Conservation (phyloP, 129 eudicot species). For the Apium graveolens region DNA sequence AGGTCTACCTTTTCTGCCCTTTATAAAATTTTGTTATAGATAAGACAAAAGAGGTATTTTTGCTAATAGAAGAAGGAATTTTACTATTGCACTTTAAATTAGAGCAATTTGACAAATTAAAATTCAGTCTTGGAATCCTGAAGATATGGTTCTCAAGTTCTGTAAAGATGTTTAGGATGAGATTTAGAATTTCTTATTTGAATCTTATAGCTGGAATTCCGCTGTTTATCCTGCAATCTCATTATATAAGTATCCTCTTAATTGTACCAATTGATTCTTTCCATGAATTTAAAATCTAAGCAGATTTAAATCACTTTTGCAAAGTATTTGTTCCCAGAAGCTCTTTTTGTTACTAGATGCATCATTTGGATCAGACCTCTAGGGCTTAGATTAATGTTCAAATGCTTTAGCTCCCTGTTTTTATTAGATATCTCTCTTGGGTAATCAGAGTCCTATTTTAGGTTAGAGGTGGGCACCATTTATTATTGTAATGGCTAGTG, state of each 20-base stretch:
- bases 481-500: neutral
- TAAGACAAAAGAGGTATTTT: neutral
- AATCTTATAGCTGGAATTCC: neutral
- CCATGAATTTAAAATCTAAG: neutral
- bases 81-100: neutral
- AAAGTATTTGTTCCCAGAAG: neutral
- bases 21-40: neutral
- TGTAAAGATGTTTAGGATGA: neutral
- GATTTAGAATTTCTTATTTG: neutral
- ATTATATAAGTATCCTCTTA: neutral
- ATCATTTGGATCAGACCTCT: too few relatives aligned
- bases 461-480: neutral
- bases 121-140: neutral
- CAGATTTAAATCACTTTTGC: neutral
- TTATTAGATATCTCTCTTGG: neutral
- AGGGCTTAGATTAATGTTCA: neutral
- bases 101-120: neutral
- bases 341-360: too few relatives aligned
- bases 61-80: neutral
- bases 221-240: neutral
- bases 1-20: constrained; percentile 38
- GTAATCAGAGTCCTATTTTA: neutral
- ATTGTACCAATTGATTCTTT: neutral
- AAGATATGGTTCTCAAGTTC: neutral
- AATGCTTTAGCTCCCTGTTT: neutral